phyloP scores from a whole-genome alignment of 225 moss, liverwort and hornwort species.

The Bryoerythrophyllum caledonicum region DNA sequence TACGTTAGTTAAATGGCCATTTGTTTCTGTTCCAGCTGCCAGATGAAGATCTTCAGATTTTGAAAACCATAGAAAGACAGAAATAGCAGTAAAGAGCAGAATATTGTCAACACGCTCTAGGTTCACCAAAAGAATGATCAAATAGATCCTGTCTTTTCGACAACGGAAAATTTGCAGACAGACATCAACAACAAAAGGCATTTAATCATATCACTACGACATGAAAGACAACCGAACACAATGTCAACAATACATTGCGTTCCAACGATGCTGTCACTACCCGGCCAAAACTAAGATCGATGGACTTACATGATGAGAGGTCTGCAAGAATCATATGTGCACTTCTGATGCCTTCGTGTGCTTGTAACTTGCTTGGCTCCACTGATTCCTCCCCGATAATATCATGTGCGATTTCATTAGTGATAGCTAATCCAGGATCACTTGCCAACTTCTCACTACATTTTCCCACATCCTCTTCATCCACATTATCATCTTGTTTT shows the following conservation, averaged over 20 bases:
- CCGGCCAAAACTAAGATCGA: slow-evolving; percentile 16
- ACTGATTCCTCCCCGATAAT: slow-evolving; percentile 21
- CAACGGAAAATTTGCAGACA: background rate
- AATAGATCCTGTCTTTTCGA: background rate
- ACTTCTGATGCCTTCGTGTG: slow-evolving; percentile 14
- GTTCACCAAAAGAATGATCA: background rate
- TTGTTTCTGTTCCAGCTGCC: slow-evolving; percentile 30
- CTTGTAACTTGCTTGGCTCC: slow-evolving; percentile 19
- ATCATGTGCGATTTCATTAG: background rate
- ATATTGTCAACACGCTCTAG: background rate
- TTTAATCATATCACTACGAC: background rate
- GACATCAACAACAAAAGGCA: background rate
- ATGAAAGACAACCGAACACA: slow-evolving; percentile 4
- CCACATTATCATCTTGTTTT: slow-evolving; percentile 18
- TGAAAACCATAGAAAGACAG: slow-evolving; percentile 3
- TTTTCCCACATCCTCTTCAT: slow-evolving; percentile 21
- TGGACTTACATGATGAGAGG: slow-evolving; percentile 45
- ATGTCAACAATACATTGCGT: background rate
- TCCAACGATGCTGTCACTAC: slow-evolving; percentile 2
- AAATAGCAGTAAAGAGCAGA: slow-evolving; percentile 16
- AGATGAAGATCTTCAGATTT: slow-evolving; percentile 20
- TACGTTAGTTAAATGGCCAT: slow-evolving; percentile 36
- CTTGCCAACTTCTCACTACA: slow-evolving; percentile 20
- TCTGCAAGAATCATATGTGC: slow-evolving; percentile 43
- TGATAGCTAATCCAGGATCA: slow-evolving; percentile 10